phyloP scores from a whole-genome alignment of 805 yeast genomes.

The Zygosaccharomyces gambellarensis region DNA sequence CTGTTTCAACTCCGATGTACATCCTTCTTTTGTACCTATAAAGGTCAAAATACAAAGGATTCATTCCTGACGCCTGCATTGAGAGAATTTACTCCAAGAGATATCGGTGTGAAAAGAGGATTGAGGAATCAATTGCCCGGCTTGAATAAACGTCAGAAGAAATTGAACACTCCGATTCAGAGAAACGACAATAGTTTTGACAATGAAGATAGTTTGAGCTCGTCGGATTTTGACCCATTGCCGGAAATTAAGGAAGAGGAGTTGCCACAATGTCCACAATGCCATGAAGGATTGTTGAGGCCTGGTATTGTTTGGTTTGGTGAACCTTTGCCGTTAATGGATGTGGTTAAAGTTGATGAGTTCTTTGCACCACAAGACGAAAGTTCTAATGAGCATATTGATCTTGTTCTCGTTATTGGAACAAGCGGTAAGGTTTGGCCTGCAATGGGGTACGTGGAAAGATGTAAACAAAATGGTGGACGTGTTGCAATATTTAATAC shows the following conservation, averaged over 20 bases:
- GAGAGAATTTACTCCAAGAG: constrained; percentile 29
- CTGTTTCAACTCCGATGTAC: constrained; percentile 73
- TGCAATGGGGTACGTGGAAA: constrained; percentile 83
- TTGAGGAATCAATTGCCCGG: constrained; percentile 8
- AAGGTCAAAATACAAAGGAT: constrained; percentile 45
- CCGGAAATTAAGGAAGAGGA: constrained; percentile 45
- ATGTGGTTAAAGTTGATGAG: constrained; percentile 63
- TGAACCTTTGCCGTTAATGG: constrained; percentile 67
- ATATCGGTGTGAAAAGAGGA: constrained; percentile 6
- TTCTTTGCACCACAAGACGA: constrained; percentile 40
- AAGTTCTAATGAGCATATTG: constrained; percentile 40
- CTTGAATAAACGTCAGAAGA: constrained; percentile 11
- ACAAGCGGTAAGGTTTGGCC: constrained; percentile 88
- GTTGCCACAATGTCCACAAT: constrained; percentile 73
- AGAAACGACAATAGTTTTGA: constrained; percentile 1
- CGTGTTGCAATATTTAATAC: constrained; percentile 80
- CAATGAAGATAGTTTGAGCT: constrained; percentile 13
- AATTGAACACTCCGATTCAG: neutral
- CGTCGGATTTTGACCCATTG: constrained; percentile 47
- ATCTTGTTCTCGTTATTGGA: constrained; percentile 76
- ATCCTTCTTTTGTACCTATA: constrained; percentile 62
- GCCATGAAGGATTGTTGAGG: constrained; percentile 60
- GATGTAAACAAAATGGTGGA: constrained; percentile 69
- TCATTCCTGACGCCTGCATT: constrained; percentile 60
- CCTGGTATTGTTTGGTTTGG: constrained; percentile 97